phyloP scores from a whole-genome alignment of 768 basidiomycete genomes.

The Tylopilus balloui region DNA sequence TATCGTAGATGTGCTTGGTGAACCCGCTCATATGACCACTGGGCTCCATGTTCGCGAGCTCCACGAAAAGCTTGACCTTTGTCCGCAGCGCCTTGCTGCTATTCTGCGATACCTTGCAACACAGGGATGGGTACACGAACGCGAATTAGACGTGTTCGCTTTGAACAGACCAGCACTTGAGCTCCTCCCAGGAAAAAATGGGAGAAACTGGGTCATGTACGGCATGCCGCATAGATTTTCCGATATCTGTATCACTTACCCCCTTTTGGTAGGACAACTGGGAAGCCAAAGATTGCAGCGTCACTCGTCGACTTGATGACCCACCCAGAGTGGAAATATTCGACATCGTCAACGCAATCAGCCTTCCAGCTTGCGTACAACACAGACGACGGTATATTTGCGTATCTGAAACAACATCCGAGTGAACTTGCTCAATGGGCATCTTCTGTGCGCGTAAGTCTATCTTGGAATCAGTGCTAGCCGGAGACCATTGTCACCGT shows the following conservation, averaged over 20 bases:
- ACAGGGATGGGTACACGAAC: constrained; percentile 3
- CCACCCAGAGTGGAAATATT: constrained; percentile 4
- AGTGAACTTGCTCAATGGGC: constrained; percentile 2
- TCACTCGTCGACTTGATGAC: constrained; percentile 1
- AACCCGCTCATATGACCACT: not conserved
- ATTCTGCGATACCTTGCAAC: not conserved
- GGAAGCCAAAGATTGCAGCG: constrained; percentile 1
- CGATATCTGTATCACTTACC: not conserved
- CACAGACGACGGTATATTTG: not conserved
- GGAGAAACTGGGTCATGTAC: constrained; percentile 4
- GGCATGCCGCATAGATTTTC: not conserved
- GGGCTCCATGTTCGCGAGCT: not conserved
- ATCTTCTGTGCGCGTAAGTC: constrained; percentile 1
- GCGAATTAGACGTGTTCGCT: not conserved
- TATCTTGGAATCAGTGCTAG: not conserved
- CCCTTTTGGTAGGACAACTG: not conserved
- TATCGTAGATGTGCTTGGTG: not conserved
- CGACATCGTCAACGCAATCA: not conserved
- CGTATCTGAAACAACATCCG: not conserved
- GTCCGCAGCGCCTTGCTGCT: not conserved
- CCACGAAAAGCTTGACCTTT: not conserved
- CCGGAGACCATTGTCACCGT: not conserved
- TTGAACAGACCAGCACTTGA: not conserved
- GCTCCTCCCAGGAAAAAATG: not conserved
- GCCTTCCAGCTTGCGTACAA: constrained; percentile 3